Base-by-base conservation (phyloP, 106 monocot species). In the Allium sativum region DNA sequence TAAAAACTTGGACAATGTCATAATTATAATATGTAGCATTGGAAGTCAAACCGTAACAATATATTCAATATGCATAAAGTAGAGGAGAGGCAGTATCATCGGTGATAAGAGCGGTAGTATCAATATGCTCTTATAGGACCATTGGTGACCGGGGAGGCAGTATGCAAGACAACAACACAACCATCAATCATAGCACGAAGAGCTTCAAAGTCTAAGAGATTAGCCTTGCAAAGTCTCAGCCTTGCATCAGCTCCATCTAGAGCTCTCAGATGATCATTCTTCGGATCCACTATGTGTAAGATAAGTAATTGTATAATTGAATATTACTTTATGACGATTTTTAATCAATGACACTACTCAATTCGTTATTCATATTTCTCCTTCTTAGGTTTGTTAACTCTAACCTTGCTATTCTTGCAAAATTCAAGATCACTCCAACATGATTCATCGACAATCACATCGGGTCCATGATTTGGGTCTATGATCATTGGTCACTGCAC, bases 391-490 rank as follows among this genome's bases (percentile, higher is more conserved):
- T n/a, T n/a, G n/a, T n/a, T n/a, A n/a, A n/a, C n/a, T n/a, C n/a
- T n/a, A 53, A 46, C 75, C 84, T 55, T 80, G 52, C 64, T 71
- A 15, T 22, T 78, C 71, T 76, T 80, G 78, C 91, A 92, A 73
- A 76, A 81, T 9, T 92, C 86, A n/a, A 86, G 71, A 45, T 84
- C 81, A 69, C 86, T 92, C 92, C 92, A 92, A 76, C 83, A 86
- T 0, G 86, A 76, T 63, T 92, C 86, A 59, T 86, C 81, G 16
- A 92, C 86, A 44, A 81, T 75, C 10, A 69, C 77, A 14, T 83
- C 82, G 0, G 77, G 75, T 1, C 61, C 45, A 50, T 83, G 77
- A 58, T 78, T 81, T 0, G 86, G 92, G 64, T 83, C 76, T 86
- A 92, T 86, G 2, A 3, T 31, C 18, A 92, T 78, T n/a, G 42